Conservation (phyloP, 495 filamentous ascomycete genomes). For the Pseudoneurospora amorphoporcata region DNA sequence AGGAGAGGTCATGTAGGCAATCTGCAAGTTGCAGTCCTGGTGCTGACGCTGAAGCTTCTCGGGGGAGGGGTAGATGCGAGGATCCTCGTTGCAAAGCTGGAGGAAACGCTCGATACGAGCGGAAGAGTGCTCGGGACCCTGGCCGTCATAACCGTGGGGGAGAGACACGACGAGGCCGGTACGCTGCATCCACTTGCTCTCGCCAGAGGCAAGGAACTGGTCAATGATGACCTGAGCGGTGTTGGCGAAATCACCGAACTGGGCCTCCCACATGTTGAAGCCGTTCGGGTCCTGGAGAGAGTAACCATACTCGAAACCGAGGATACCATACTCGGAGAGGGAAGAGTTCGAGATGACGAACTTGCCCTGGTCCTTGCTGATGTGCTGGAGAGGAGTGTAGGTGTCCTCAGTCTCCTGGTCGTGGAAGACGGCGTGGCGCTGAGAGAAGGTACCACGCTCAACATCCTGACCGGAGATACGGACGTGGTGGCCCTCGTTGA, state of each 20-base stretch:
- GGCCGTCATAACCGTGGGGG: conserved; percentile 95
- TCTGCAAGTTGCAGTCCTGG: conserved; percentile 99
- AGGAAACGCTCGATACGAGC: conserved; percentile 95
- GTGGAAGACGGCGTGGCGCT: conserved; percentile 93
- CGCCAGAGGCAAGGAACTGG: conserved; percentile 95
- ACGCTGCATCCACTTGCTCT: conserved; percentile 96
- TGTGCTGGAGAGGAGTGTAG: conserved; percentile 83
- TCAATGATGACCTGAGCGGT: conserved; percentile 98
- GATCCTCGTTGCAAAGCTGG: conserved; percentile 96
- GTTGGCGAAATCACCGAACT: conserved; percentile 99
- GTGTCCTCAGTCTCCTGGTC: conserved; percentile 90
- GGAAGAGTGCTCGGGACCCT: conserved; percentile 97
- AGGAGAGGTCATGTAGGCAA: conserved; percentile 86
- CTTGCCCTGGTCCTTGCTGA: conserved; percentile 79
- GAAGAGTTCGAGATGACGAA: conserved; percentile 98
- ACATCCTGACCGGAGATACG: conserved; percentile 97
- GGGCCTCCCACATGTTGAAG: conserved; percentile 97
- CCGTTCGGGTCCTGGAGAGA: conserved; percentile 93
- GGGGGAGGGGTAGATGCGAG: conserved; percentile 72
- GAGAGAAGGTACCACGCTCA: conserved; percentile 98
- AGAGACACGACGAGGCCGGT: conserved; percentile 90
- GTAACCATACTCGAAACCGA: conserved; percentile 98
- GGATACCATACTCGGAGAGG: conserved; percentile 84
- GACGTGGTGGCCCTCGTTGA: conserved; percentile 88
- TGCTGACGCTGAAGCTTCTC: conserved; percentile 95